phyloP scores from a whole-genome alignment of 352 stramenopile genomes.

The Pythium rishiriense region DNA sequence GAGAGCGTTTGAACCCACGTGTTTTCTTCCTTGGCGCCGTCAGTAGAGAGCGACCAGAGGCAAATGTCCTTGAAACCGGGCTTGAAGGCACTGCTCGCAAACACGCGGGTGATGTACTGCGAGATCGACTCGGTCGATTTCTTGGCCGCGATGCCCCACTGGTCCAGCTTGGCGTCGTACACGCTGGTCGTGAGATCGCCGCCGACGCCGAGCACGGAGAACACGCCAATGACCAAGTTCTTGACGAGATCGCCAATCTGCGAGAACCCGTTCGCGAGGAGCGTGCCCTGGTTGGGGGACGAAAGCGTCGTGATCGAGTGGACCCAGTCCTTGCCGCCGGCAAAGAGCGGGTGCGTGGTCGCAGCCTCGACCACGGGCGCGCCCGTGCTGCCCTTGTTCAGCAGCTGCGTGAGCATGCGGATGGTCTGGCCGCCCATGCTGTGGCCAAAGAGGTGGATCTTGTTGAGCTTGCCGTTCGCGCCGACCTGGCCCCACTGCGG shows the following conservation, averaged over 20 bases:
- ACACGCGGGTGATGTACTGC: slow-evolving; percentile 43
- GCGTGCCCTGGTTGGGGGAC: slow-evolving; percentile 60
- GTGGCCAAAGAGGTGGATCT: slow-evolving; percentile 74
- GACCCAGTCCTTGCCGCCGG: slow-evolving; percentile 57
- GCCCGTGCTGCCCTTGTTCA: slow-evolving; percentile 44
- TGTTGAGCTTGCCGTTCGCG: slow-evolving; percentile 54
- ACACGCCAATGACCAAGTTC: slow-evolving; percentile 36
- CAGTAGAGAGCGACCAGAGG: slow-evolving; percentile 40
- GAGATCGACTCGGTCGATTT: slow-evolving; percentile 26
- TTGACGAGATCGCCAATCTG: slow-evolving; percentile 43
- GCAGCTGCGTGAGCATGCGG: slow-evolving; percentile 67
- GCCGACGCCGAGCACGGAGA: slow-evolving; percentile 32
- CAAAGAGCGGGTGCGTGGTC: slow-evolving; percentile 43
- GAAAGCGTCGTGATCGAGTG: slow-evolving; percentile 70
- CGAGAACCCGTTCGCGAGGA: slow-evolving; percentile 46
- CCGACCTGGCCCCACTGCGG: slow-evolving; percentile 48
- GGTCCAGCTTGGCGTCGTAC: slow-evolving; percentile 61
- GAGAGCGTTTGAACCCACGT: slow-evolving; percentile 51
- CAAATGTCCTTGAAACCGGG: slow-evolving; percentile 43
- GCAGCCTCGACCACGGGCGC: slow-evolving; percentile 36
- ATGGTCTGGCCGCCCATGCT: slow-evolving; percentile 78
- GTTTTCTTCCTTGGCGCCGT: slow-evolving; percentile 40
- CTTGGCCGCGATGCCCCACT: slow-evolving; percentile 50
- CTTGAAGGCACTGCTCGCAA: slow-evolving; percentile 35
- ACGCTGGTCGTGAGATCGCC: slow-evolving; percentile 32